Conservation (phyloP, 371 early-diverging fungal species). For the Apophysomyces sp. region DNA sequence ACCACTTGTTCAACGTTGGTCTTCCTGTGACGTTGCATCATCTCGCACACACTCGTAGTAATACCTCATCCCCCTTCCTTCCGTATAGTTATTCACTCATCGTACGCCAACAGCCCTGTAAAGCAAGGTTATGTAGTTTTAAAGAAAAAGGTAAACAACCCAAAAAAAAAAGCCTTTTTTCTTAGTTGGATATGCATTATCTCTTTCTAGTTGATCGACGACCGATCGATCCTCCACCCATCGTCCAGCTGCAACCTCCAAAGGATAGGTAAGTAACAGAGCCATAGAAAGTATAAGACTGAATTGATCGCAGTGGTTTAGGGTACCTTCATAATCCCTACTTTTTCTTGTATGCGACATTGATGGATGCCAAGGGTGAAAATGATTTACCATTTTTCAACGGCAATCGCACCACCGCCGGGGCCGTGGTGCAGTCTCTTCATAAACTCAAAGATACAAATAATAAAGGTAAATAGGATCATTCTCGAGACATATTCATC, state of each 20-base stretch:
- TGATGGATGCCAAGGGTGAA: conserved; percentile 19
- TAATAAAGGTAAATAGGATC: conserved; percentile 26
- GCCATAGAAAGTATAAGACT: conserved; percentile 19
- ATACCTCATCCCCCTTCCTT: not conserved
- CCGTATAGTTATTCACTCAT: conserved; percentile 12
- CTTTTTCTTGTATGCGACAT: conserved; percentile 42
- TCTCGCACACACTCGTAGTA: not conserved
- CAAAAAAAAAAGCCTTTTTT: not conserved
- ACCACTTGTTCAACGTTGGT: not conserved
- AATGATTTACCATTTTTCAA: conserved; percentile 30
- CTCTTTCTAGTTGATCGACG: conserved; percentile 40
- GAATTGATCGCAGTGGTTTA: conserved; percentile 10
- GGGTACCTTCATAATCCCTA: conserved; percentile 28
- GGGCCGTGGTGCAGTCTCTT: conserved; percentile 46
- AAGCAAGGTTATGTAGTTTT: conserved; percentile 55
- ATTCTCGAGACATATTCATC: no score
- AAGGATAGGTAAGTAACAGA: conserved; percentile 15
- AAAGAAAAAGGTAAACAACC: conserved; percentile 47
- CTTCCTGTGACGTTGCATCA: not conserved
- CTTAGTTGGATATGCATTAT: not conserved
- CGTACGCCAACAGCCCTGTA: conserved; percentile 53
- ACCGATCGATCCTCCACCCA: conserved; percentile 52
- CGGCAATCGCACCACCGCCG: conserved; percentile 42
- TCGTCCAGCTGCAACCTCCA: conserved; percentile 31
- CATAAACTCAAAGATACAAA: conserved; percentile 48